phyloP scores from a whole-genome alignment of 2,329 filamentous ascomycete genomes.

The Biscogniauxia marginata region DNA sequence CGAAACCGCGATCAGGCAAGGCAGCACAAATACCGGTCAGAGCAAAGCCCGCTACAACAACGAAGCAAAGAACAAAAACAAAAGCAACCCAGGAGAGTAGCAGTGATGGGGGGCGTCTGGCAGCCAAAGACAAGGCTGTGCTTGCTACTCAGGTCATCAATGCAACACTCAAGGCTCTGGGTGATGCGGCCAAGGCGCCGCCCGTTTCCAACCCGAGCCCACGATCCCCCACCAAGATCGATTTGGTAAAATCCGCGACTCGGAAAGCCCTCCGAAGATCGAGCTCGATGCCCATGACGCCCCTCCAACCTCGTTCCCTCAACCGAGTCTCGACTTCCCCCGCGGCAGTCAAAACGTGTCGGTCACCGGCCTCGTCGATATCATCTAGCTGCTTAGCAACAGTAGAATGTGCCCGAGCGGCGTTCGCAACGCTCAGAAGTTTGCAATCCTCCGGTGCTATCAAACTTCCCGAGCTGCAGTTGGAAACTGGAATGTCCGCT shows the following conservation, averaged over 20 bases:
- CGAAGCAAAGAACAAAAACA: slow-evolving; percentile 4
- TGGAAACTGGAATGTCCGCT: slow-evolving; percentile 72
- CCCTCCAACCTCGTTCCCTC: slow-evolving; percentile 59
- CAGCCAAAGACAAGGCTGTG: slow-evolving; percentile 60
- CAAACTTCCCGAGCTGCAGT: slow-evolving; percentile 60
- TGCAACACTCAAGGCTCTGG: slow-evolving; percentile 63
- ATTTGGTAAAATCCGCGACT: slow-evolving; percentile 36
- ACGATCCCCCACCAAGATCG: slow-evolving; percentile 35
- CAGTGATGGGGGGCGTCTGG: slow-evolving; percentile 40
- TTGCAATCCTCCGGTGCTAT: slow-evolving; percentile 54
- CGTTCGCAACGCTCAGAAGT: slow-evolving; percentile 63
- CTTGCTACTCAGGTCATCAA: slow-evolving; percentile 75
- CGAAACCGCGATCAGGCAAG: slow-evolving; percentile 31
- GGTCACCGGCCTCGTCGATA: slow-evolving; percentile 21
- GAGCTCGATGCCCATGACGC: slow-evolving; percentile 57
- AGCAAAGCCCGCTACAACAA: slow-evolving; percentile 15
- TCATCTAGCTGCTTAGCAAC: slow-evolving; percentile 52
- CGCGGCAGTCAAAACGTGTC: slow-evolving; percentile 36
- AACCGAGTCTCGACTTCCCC: slow-evolving; percentile 60
- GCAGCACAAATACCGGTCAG: slow-evolving; percentile 23
- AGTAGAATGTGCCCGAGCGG: slow-evolving; percentile 67
- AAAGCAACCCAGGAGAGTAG: slow-evolving; percentile 7
- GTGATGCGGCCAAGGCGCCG: slow-evolving; percentile 60
- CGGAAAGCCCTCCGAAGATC: slow-evolving; percentile 52
- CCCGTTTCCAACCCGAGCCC: slow-evolving; percentile 29